Percentiles rank a stretch among this genome's conserved stretches.
phyloP scores from a whole-genome alignment of 1,284 basidiomycete species.

The Ceratobasidium sp. region DNA sequence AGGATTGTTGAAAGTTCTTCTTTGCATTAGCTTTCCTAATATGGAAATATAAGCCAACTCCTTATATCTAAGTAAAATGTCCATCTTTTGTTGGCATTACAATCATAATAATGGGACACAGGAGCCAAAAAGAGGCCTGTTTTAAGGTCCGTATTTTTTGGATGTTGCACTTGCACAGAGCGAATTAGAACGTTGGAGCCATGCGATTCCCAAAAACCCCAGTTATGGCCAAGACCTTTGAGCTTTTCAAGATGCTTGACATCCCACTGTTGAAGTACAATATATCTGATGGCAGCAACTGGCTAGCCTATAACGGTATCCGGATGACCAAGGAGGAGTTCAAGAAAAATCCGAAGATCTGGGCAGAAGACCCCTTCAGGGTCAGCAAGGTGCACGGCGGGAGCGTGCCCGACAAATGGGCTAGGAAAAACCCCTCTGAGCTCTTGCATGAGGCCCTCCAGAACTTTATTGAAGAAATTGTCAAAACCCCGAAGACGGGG shows the following conservation, averaged over 20 bases:
- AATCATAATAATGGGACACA: no score
- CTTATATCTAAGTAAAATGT: no score
- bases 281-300: neutral
- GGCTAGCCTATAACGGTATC: neutral
- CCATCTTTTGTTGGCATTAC: no score
- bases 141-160: no score
- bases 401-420: neutral
- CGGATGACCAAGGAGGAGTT: neutral
- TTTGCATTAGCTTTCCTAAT: no score
- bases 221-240: conserved; percentile 48
- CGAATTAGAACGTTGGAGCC: conserved; percentile 48
- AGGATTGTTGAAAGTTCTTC: no score
- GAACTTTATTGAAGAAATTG: neutral
- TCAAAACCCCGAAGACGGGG: neutral
- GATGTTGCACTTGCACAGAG: no score
- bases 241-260: conserved; percentile 43
- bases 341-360: neutral
- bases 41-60: no score
- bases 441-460: neutral
- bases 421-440: neutral
- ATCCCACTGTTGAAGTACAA: neutral
- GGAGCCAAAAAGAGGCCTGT: no score
- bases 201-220: conserved; percentile 50
- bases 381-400: neutral
- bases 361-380: neutral